phyloP scores from a whole-genome alignment of 192 early-diverging fungal species.

The Pilaira anomala region DNA sequence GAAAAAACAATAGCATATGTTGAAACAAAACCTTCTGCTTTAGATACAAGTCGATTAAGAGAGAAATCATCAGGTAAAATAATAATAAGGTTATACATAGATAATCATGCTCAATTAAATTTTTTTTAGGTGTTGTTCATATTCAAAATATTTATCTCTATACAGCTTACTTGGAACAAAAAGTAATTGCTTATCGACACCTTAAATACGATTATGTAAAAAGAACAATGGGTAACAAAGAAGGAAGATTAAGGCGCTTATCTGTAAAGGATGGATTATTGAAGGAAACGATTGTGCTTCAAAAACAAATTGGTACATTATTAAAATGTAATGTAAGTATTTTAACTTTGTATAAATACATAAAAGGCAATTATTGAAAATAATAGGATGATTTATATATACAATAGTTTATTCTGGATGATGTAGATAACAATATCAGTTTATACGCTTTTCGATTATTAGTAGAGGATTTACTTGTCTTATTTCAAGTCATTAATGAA shows the following conservation, averaged over 20 bases:
- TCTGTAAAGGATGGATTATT: slow-evolving; percentile 60
- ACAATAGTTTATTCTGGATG: slow-evolving; percentile 70
- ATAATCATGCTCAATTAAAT: neutral
- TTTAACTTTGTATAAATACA: neutral
- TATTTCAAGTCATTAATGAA: slow-evolving; percentile 81
- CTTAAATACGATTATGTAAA: slow-evolving; percentile 66
- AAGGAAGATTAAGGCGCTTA: slow-evolving; percentile 47
- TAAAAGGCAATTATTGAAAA: neutral
- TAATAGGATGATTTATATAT: neutral
- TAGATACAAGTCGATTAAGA: slow-evolving; percentile 49
- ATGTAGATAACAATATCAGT: slow-evolving; percentile 73
- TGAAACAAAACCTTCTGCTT: slow-evolving; percentile 40
- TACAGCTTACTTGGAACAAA: slow-evolving; percentile 72
- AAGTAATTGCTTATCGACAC: slow-evolving; percentile 61
- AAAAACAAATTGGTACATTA: slow-evolving; percentile 68
- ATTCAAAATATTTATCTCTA: slow-evolving; percentile 69
- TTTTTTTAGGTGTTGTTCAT: slow-evolving; percentile 34
- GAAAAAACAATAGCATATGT: slow-evolving; percentile 61
- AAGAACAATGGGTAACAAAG: slow-evolving; percentile 37
- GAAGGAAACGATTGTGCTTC: slow-evolving; percentile 59
- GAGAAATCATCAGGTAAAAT: slow-evolving; percentile 43
- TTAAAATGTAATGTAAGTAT: slow-evolving; percentile 67
- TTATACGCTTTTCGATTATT: slow-evolving; percentile 68
- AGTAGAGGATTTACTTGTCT: slow-evolving; percentile 65
- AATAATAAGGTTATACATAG: slow-evolving; percentile 30